phyloP scores from a whole-genome alignment of 108 stramenopile genomes.

The Nitzschia sp. region DNA sequence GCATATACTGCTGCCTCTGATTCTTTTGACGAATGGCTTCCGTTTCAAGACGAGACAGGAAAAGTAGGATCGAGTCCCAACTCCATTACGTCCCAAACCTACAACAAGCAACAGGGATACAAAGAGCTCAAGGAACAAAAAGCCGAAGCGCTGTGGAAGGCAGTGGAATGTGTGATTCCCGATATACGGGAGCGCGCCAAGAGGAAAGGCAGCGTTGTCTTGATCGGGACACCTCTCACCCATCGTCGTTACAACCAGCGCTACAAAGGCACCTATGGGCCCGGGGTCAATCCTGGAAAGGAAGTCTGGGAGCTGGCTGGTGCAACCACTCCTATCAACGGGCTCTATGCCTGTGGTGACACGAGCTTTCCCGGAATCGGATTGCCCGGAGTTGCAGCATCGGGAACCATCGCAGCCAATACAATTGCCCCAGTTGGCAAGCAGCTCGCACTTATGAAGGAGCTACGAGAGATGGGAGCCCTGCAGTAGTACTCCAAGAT shows the following conservation, averaged over 20 bases:
- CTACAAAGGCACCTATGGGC: conserved; percentile 82
- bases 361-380: conserved; percentile 65
- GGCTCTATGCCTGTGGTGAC: conserved; percentile 74
- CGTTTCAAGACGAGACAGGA: conserved; percentile 57
- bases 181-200: conserved; percentile 78
- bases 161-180: conserved; percentile 85
- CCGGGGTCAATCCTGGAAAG: conserved; percentile 56
- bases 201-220: conserved; percentile 48
- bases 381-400: conserved; percentile 79
- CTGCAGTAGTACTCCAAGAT: conserved; percentile 39
- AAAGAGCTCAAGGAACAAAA: conserved; percentile 71
- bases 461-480: conserved; percentile 50
- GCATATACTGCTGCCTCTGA: conserved; percentile 89
- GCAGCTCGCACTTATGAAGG: conserved; percentile 57
- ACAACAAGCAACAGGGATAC: conserved; percentile 55
- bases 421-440: conserved; percentile 47
- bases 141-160: conserved; percentile 84
- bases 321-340: conserved; percentile 53
- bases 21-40: conserved; percentile 72
- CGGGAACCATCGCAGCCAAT: conserved; percentile 84
- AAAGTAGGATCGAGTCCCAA: conserved; percentile 58
- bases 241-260: conserved; percentile 85
- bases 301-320: conserved; percentile 62
- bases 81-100: conserved; percentile 42
- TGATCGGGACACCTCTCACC: conserved; percentile 85